Evolutionary conservation across 805 yeast species (phyloP).

Genomic region (Torulaspora delbrueckii): DNA sequence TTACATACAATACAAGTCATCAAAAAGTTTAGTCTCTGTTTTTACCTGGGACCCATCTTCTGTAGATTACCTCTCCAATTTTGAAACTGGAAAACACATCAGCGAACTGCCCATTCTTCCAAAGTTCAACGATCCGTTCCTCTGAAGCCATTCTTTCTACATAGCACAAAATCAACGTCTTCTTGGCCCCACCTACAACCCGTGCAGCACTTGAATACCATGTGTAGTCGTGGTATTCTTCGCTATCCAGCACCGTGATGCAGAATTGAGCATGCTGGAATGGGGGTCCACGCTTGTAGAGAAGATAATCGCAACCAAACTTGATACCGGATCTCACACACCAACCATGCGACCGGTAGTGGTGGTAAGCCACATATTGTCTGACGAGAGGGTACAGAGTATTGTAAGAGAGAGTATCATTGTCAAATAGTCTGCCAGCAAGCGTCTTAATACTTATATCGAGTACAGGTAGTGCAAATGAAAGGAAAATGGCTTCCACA

Average conservation of each 20-base stretch:
- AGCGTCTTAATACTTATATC: slow-evolving; percentile 28
- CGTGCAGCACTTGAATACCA: slow-evolving; percentile 70
- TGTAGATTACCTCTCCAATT: slow-evolving; percentile 62
- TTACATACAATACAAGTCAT: not conserved
- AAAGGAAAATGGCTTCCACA: slow-evolving; percentile 67
- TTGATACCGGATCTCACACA: slow-evolving; percentile 89
- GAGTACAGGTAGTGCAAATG: slow-evolving; percentile 50
- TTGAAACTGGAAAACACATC: slow-evolving; percentile 39
- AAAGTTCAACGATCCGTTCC: slow-evolving; percentile 27
- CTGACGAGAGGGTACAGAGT: slow-evolving; percentile 42
- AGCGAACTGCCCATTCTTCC: slow-evolving; percentile 15
- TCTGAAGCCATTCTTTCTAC: slow-evolving; percentile 51
- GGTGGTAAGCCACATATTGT: slow-evolving; percentile 73
- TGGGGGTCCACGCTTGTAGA: slow-evolving; percentile 91
- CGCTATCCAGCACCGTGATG: slow-evolving; percentile 37
- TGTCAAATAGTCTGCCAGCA: slow-evolving; percentile 20
- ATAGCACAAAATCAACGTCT: slow-evolving; percentile 64
- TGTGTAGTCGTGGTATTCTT: slow-evolving; percentile 40
- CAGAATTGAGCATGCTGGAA: slow-evolving; percentile 91
- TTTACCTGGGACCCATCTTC: slow-evolving; percentile 81
- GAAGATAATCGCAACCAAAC: slow-evolving; percentile 80
- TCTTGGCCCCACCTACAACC: slow-evolving; percentile 82
- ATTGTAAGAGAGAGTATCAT: slow-evolving; percentile 6
- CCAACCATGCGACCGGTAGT: slow-evolving; percentile 88
- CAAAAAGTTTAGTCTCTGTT: slow-evolving; percentile 58